Base-by-base conservation (phyloP, 495 filamentous ascomycete genomes). In the Chaetomium fimeti region DNA sequence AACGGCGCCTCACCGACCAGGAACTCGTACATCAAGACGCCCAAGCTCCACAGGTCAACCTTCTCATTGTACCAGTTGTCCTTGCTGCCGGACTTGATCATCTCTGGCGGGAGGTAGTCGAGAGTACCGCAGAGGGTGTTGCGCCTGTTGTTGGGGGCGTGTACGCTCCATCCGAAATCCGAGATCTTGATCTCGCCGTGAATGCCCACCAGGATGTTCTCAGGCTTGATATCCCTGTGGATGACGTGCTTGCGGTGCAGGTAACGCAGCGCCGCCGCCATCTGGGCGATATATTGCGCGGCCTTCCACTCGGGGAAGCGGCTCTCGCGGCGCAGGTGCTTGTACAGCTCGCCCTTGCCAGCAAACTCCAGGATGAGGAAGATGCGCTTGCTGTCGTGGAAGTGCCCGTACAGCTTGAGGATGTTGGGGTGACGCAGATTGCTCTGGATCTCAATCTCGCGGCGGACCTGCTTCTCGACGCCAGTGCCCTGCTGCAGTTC, bases 131-230 rank as follows among this genome's bases (percentile, higher is more conserved):
- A 98, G 86, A 98, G 93, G 25, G 94, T 98, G 65, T 92, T 88
- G 47, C 94, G 85, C 58, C 93, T 78, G 78, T 96, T 96, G 71
- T 96, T 97, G 12, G 94, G 94, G 28, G 94, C 95, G 75, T 98
- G 94, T 20, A 98, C 95, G 76, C 89, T 93, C 95, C 95, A 98
- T 52, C 94, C 94, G 71, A 98, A 98, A 76, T 98, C 94, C 5
- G 91, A 93, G 73, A 98, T 93, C 77, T 98, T 98, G 78, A 98
- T 96, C 78, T 98, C 94, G 48, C 93, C 94, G 72, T 98, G 93
- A 59, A 98, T 93, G 22, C 94, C 94, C 43, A 98, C 88, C 18
- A 98, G 86, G 68, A 98, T 98, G 71, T 98, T 98, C 77, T 98
- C 94, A 13, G 94, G 94, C 79, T 98, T 98, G 79, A 98, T 98